These are phyloP conservation scores for Pelargonium hybrid DNA, from an alignment of 441 rosid species.

Conservation along the genomic window DNA sequence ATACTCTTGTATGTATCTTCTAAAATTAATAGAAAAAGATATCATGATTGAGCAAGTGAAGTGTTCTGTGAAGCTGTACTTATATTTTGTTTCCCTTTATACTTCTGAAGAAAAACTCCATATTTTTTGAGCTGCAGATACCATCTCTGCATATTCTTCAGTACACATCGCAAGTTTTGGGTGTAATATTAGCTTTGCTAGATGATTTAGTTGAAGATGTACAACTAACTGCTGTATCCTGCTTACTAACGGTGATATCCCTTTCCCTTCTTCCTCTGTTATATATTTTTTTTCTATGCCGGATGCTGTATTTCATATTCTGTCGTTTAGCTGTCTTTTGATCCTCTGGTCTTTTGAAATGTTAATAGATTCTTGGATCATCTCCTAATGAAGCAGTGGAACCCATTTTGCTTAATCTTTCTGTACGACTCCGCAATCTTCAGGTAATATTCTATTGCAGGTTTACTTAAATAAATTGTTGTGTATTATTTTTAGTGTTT, in stretches of 20 bases:
- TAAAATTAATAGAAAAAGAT: background rate
- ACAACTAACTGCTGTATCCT: conserved; percentile 90
- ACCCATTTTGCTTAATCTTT: conserved; percentile 74
- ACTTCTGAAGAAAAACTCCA: background rate
- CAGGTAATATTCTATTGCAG: conserved; percentile 37
- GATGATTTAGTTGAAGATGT: conserved; percentile 90
- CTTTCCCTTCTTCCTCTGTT: conserved; percentile 14
- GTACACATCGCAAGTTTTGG: conserved; percentile 74
- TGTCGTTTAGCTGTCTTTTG: conserved; percentile 13
- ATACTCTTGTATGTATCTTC: background rate
- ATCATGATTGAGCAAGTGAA: background rate
- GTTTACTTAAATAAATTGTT: background rate
- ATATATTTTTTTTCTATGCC: background rate
- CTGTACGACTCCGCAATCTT: conserved; percentile 81
- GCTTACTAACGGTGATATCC: conserved; percentile 57
- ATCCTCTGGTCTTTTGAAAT: conserved; percentile 1
- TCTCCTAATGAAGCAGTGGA: conserved; percentile 81
- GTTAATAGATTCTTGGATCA: conserved; percentile 61
- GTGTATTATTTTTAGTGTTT: background rate
- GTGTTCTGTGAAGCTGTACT: background rate
- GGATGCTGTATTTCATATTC: conserved; percentile 4
- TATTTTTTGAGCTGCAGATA: conserved; percentile 43
- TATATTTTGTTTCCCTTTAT: background rate
- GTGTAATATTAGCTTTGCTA: conserved; percentile 82
- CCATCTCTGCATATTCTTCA: conserved; percentile 69